These are phyloP conservation scores for Cystobasidium ongulense DNA, from an alignment of 768 basidiomycete species.

Conservation along the genomic window DNA sequence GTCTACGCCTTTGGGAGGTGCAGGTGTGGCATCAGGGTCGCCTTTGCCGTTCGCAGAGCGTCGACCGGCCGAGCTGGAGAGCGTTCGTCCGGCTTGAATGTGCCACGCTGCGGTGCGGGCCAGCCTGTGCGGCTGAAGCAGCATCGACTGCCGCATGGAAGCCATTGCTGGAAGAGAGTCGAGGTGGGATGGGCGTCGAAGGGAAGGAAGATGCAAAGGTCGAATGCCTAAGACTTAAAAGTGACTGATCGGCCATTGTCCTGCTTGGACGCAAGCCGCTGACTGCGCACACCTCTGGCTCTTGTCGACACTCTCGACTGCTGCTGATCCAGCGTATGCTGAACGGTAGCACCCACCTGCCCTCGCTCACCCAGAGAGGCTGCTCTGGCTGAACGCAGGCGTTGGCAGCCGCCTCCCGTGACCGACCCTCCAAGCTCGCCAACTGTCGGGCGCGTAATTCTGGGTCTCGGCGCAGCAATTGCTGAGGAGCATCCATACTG, in stretches of 20 bases:
- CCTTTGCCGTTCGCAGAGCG: neutral
- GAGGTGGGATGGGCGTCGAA: neutral
- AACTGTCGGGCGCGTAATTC: neutral
- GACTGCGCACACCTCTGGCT: too few relatives aligned
- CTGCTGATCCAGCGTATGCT: too few relatives aligned
- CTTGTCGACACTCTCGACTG: too few relatives aligned
- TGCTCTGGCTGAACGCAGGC: neutral
- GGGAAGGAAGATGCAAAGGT: neutral
- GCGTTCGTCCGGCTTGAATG: neutral
- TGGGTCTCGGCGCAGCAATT: neutral
- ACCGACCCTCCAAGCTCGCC: neutral
- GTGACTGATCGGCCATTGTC: too few relatives aligned
- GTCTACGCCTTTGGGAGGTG: constrained; percentile 24
- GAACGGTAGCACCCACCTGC: too few relatives aligned
- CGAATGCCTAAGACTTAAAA: too few relatives aligned
- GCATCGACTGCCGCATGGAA: neutral
- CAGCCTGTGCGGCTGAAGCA: neutral
- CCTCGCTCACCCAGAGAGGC: too few relatives aligned
- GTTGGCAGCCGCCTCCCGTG: neutral
- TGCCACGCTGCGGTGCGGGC: neutral
- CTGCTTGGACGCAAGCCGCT: too few relatives aligned
- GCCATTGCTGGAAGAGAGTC: neutral
- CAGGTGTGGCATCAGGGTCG: neutral
- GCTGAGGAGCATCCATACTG: neutral
- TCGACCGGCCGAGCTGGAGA: neutral